Conservation (phyloP, 148 eudicot species). For the Rhododendron williamsianum region DNA sequence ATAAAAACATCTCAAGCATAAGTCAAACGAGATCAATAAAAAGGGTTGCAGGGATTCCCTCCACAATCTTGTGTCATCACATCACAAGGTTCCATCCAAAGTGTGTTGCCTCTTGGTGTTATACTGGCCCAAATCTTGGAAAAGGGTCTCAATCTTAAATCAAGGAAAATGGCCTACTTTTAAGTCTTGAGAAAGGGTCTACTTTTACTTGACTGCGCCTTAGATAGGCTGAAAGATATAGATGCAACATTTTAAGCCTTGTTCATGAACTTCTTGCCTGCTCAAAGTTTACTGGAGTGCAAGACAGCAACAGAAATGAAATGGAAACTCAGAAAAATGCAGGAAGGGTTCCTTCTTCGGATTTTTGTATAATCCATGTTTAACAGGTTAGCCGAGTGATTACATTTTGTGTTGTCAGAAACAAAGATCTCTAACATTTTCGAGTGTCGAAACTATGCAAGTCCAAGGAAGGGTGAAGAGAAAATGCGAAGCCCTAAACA, state of each 20-base stretch:
- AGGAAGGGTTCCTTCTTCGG: background rate
- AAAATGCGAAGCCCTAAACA: background rate
- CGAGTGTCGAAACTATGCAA: background rate
- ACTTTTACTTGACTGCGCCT: background rate
- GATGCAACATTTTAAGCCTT: background rate
- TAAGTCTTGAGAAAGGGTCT: background rate
- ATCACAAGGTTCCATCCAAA: background rate
- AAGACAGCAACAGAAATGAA: background rate
- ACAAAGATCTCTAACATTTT: background rate
- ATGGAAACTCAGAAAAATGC: background rate
- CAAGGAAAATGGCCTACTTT: background rate
- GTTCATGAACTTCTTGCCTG: background rate
- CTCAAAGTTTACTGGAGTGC: background rate
- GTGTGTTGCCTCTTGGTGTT: background rate
- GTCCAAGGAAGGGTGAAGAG: background rate
- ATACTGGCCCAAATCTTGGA: background rate
- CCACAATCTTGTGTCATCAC: background rate
- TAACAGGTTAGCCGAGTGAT: background rate
- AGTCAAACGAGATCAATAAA: background rate
- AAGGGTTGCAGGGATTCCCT: background rate
- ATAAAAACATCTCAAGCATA: background rate
- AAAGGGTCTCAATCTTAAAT: background rate
- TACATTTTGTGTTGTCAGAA: background rate
- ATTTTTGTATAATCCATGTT: background rate
- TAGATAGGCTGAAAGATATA: background rate